These are phyloP conservation scores for Trichoderma polysporum DNA, from an alignment of 2,329 filamentous ascomycete species.

Conservation along the genomic window DNA sequence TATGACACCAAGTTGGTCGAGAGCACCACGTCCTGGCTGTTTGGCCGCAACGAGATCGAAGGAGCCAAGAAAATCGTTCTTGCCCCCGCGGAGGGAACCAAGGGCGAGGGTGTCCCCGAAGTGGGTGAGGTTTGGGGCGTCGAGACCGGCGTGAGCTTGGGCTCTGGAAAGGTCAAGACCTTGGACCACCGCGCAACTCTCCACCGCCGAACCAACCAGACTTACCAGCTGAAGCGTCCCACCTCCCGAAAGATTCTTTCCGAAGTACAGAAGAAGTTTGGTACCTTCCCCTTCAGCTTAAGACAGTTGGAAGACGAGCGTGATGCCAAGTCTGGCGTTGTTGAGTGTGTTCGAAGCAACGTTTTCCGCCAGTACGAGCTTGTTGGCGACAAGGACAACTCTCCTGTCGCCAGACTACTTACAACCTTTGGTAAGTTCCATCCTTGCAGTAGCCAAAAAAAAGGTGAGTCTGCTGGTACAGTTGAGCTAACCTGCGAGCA, in stretches of 20 bases:
- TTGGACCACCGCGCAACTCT: slow-evolving; percentile 85
- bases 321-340: slow-evolving; percentile 89
- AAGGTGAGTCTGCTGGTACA: background rate
- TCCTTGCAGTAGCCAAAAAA: slow-evolving; percentile 19
- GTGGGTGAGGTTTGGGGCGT: slow-evolving; percentile 96
- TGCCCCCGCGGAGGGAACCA: slow-evolving; percentile 78
- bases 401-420: slow-evolving; percentile 81
- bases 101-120: slow-evolving; percentile 86
- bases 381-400: slow-evolving; percentile 86
- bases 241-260: slow-evolving; percentile 90
- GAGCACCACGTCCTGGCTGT: slow-evolving; percentile 96
- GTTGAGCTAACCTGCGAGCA: slow-evolving; percentile 8
- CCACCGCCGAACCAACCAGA: slow-evolving; percentile 88
- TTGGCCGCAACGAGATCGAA: slow-evolving; percentile 97
- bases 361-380: slow-evolving; percentile 96
- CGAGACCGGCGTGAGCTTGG: slow-evolving; percentile 88
- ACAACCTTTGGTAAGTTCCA: slow-evolving; percentile 81
- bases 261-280: slow-evolving; percentile 96
- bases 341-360: slow-evolving; percentile 91
- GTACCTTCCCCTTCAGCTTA: slow-evolving; percentile 95
- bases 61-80: slow-evolving; percentile 97
- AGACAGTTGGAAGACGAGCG: slow-evolving; percentile 96
- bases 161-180: slow-evolving; percentile 91
- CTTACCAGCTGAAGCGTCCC: slow-evolving; percentile 89
- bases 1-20: slow-evolving; percentile 94